Conservation (phyloP, 1,139 yeast genomes). For the Pichia sp. region DNA sequence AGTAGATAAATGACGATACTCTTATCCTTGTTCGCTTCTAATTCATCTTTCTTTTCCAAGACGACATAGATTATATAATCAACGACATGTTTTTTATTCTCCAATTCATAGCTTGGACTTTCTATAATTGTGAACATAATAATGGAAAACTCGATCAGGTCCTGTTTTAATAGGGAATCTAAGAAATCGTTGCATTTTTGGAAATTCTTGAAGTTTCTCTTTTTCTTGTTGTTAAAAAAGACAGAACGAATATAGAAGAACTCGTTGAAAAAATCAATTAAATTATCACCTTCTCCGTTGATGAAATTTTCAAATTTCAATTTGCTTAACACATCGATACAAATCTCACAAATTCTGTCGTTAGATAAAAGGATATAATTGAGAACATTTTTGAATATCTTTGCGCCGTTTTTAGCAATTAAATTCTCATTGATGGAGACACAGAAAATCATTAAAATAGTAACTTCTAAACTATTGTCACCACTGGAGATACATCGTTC, state of each 20-base stretch:
- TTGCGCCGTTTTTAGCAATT: slow-evolving; percentile 1
- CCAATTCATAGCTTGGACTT: slow-evolving; percentile 2
- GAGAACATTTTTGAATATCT: slow-evolving; percentile 2
- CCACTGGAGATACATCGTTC: background rate
- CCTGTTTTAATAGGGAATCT: slow-evolving; percentile 12
- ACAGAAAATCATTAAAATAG: slow-evolving; percentile 16
- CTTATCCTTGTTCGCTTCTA: slow-evolving; percentile 1
- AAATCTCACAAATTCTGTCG: slow-evolving; percentile 10
- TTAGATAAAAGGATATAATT: slow-evolving; percentile 4
- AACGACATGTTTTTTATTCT: slow-evolving; percentile 12
- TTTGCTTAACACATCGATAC: slow-evolving; percentile 9
- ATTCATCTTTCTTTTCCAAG: slow-evolving; percentile 17
- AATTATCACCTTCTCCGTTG: slow-evolving; percentile 7
- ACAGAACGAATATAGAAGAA: slow-evolving; percentile 10
- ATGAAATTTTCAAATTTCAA: slow-evolving; percentile 7
- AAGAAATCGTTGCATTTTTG: slow-evolving; percentile 19
- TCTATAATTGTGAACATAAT: slow-evolving; percentile 20
- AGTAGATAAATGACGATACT: slow-evolving; percentile 18
- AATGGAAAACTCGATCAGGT: slow-evolving; percentile 15
- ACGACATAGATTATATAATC: slow-evolving; percentile 26
- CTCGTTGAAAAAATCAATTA: slow-evolving; percentile 10
- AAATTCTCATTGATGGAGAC: slow-evolving; percentile 12
- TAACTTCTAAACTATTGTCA: slow-evolving; percentile 2
- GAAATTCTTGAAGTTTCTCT: slow-evolving; percentile 12
- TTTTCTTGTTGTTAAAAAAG: slow-evolving; percentile 9